These are phyloP conservation scores for Eudorina sp. DNA, from an alignment of 139 green algal genomes.

Conservation along the genomic window DNA sequence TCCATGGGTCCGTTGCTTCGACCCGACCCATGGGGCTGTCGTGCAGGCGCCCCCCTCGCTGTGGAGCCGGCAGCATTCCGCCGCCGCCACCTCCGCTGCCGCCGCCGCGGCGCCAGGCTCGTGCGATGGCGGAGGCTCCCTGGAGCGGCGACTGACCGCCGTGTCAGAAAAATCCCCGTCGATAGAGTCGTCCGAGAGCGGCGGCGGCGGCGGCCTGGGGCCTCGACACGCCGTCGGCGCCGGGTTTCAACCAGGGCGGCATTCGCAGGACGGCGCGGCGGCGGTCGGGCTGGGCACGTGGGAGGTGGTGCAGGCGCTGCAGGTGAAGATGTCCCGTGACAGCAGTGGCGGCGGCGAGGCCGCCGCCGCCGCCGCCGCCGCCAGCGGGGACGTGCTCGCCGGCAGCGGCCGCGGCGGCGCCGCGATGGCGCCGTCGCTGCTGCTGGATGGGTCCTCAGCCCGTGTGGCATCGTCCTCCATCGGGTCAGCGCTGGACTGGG, in stretches of 20 bases:
- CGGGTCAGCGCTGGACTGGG: not conserved
- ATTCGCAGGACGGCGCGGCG: not conserved
- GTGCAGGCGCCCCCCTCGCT: too few species aligned
- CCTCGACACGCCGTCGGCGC: not conserved
- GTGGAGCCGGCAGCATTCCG: too few species aligned
- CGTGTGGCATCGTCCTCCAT: not conserved
- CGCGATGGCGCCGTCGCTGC: not conserved
- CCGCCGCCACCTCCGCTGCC: too few species aligned
- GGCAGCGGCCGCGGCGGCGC: not conserved
- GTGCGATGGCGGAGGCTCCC: too few species aligned
- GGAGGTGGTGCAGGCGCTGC: conserved; percentile 18
- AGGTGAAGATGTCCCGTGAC: conserved; percentile 1
- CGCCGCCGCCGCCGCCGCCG: not conserved
- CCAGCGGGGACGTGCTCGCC: too few species aligned
- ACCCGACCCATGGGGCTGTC: too few species aligned
- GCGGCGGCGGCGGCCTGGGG: not conserved
- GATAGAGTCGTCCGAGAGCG: too few species aligned
- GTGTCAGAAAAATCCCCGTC: too few species aligned
- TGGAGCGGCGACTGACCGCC: too few species aligned
- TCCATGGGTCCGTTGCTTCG: too few species aligned
- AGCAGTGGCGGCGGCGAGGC: not conserved
- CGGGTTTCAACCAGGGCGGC: not conserved
- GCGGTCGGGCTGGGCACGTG: not conserved
- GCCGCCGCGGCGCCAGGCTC: too few species aligned
- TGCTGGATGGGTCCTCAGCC: not conserved